Evolutionary conservation across 2,329 filamentous ascomycete genomes (phyloP), one percentile per base, ranked within the genome.

Genomic region (Diaporthe capsici): DNA sequence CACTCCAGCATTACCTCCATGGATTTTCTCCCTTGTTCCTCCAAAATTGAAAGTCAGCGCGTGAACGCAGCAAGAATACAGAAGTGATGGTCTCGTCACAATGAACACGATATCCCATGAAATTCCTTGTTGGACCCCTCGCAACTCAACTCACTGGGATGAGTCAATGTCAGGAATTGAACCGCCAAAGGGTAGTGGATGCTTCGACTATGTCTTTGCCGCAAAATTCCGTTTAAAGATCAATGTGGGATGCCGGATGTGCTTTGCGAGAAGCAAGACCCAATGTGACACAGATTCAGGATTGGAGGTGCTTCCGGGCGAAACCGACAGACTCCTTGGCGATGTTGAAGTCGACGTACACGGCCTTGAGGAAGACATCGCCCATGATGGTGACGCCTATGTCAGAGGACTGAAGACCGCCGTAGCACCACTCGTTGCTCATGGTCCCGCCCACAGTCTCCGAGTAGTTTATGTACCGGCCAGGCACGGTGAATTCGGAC

Each of bases 321-420:
- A 89, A 85, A 1, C 87, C 87, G 39, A 91, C 81, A 63, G 84
- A 83, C 75, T 85, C 84, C 7, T 85, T 84, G 28, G 82, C 84
- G 8, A 87, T 83, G 81, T 95, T 93, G 82, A 95, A 95, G 65
- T 95, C 91, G 42, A 93, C 91, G 81, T 94, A 95, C 77, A 94
- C 87, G 73, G 90, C 90, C 90, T 97, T 97, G 79, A 97, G 88
- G 86, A 95, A 94, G 74, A 94, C 88, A 76, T 96, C 94, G 13
- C 95, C 95, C 74, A 96, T 90, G 81, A 97, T 95, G 74, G 88
- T 91, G 77, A 92, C 88, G 34, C 80, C 81, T 22, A 83, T 84
- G 58, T 86, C 83, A 31, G 72, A 75, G 47, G 85, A 87, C 87
- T 97, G 95, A 77, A 97, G 89, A 67, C 94, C 95, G 73, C 94